Base-by-base conservation (phyloP, 345 rosid species). In the Carallia pectinifolia region DNA sequence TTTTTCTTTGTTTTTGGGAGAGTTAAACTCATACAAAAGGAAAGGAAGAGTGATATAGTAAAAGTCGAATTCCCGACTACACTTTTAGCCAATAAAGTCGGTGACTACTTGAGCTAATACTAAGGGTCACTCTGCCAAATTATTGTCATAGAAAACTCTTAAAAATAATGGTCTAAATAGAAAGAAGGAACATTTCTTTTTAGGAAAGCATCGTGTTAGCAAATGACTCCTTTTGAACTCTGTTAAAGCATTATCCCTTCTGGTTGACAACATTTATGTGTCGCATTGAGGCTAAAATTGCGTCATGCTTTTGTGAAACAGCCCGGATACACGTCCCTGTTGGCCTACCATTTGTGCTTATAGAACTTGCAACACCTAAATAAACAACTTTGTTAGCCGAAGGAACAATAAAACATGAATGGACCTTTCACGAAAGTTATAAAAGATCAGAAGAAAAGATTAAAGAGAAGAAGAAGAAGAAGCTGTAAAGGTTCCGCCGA, bases 371-470 rank as follows among this genome's bases (percentile, higher is more conserved):
- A 55, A 23, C 15, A 8, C 33, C 59, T 55, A 23, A 55, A 54
- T n/a, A 0, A n/a, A 8, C 8, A 23, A 23, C 30, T 7, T 33
- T 15, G 18, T 52, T 12, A 0, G 59, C 59, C 59, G 0, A 5
- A 55, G 31, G 59, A 29, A 23, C 31, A 55, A 55, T 12, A 0
- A 55, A 55, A 62, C 61, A 54, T 29, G 66, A 64, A 64, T 60
- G 48, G 54, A 56, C 27, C 64, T 29, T 36, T n/a, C 31, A 19
- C 64, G 39, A 67, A 71, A 68, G 75, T 61, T 23, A 39, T 23
- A 67, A 55, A 40, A 44, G 50, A 44, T 44, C 36, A 44, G 55
- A 34, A 38, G 44, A 58, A 17, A 33, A 64, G 47, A 36, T 15
- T 34, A 17, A 12, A 64, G 5, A 29, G 4, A 19, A 68, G 23